Evolutionary conservation across 1,284 basidiomycete genomes (phyloP).

Genomic region (Anthracocystis walkeri): DNA sequence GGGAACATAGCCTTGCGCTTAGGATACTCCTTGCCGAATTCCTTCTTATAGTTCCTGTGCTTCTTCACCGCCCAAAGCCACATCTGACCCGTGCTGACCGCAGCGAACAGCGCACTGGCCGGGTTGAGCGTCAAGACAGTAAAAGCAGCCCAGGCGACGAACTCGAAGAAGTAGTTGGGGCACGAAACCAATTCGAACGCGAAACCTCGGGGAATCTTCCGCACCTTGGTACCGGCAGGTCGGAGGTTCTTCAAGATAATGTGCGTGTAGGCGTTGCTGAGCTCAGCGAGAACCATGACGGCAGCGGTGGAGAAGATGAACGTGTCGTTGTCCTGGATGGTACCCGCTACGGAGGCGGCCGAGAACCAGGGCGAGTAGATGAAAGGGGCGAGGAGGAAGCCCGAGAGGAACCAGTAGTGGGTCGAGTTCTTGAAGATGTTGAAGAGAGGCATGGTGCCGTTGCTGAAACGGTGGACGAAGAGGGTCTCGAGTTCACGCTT

Average conservation of each 20-base stretch:
- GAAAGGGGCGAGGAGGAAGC: conserved; percentile 68
- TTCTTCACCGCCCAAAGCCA: conserved; percentile 90
- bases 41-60: conserved; percentile 88
- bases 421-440: conserved; percentile 85
- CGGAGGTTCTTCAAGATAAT: conserved; percentile 84
- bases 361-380: conserved; percentile 72
- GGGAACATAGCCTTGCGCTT: conserved; percentile 85
- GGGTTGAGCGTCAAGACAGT: conserved; percentile 77
- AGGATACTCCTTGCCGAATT: conserved; percentile 86
- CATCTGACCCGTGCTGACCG: conserved; percentile 81
- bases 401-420: conserved; percentile 78
- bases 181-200: conserved; percentile 87
- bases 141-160: conserved; percentile 80
- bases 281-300: conserved; percentile 82
- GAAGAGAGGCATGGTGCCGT: conserved; percentile 88
- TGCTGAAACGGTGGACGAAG: conserved; percentile 86
- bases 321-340: conserved; percentile 76
- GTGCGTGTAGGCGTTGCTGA: conserved; percentile 89
- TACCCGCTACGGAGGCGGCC: conserved; percentile 80
- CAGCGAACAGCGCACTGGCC: conserved; percentile 80
- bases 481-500: conserved; percentile 95
- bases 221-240: conserved; percentile 81
- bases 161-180: conserved; percentile 96
- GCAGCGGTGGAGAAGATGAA: conserved; percentile 79
- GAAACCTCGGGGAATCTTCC: conserved; percentile 82